Conservation (phyloP, 352 stramenopile species). For the Thalassiosira pacifica region DNA sequence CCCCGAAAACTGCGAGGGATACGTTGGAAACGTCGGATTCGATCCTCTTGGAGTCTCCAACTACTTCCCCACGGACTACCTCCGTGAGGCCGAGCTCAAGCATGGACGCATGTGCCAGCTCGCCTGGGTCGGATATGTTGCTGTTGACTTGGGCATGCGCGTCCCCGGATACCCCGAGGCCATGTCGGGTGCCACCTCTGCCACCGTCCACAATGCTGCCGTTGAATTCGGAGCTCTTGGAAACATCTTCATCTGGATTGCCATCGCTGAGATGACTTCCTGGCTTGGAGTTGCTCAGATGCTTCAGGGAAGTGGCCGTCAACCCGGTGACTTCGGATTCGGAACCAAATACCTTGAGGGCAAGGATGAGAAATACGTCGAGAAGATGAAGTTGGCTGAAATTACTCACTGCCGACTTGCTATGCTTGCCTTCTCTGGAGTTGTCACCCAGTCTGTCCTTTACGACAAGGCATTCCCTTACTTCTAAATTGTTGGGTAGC, state of each 20-base stretch:
- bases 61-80: constrained; percentile 87
- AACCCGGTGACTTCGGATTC: constrained; percentile 88
- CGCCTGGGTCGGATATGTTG: constrained; percentile 85
- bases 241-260: constrained; percentile 78
- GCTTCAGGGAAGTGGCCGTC: constrained; percentile 86
- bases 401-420: constrained; percentile 88
- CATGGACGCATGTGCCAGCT: constrained; percentile 88
- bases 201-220: constrained; percentile 73
- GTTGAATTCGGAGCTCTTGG: constrained; percentile 79
- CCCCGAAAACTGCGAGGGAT: constrained; percentile 81
- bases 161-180: constrained; percentile 70
- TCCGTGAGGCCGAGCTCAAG: constrained; percentile 89
- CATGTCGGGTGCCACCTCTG: constrained; percentile 69
- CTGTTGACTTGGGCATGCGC: constrained; percentile 74
- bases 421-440: constrained; percentile 89
- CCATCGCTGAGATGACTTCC: constrained; percentile 75
- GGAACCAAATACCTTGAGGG: constrained; percentile 78
- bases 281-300: constrained; percentile 83
- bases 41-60: constrained; percentile 87
- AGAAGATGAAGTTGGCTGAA: constrained; percentile 86
- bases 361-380: constrained; percentile 77
- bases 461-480: constrained; percentile 84
- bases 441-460: constrained; percentile 90
- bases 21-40: constrained; percentile 86
- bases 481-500: constrained; percentile 63